A percentile compares a stretch with the other conserved stretches of the same genome.
phyloP scores from a whole-genome alignment of 306 rosid genomes.

The Begonia peltatifolia region DNA sequence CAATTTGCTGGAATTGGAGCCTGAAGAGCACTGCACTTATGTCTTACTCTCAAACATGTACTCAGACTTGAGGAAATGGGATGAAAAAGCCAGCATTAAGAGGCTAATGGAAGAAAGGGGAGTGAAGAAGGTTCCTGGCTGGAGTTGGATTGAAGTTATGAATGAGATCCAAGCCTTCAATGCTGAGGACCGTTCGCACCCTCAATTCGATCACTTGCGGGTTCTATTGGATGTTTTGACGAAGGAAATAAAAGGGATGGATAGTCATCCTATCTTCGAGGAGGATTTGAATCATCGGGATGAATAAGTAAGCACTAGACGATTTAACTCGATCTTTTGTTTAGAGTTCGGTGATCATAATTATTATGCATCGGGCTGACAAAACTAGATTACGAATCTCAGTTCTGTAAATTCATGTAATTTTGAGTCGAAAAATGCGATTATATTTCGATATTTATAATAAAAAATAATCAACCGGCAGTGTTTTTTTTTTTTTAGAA shows the following conservation, averaged over 20 bases:
- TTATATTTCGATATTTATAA: too few relatives aligned
- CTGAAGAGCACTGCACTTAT: slow-evolving; percentile 70
- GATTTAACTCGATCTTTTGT: too few relatives aligned
- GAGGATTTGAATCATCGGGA: too few relatives aligned
- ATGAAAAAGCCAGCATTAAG: slow-evolving; percentile 46
- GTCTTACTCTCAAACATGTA: slow-evolving; percentile 61
- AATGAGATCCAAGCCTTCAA: slow-evolving; percentile 65
- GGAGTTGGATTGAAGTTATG: slow-evolving; percentile 76
- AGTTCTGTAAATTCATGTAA: too few relatives aligned
- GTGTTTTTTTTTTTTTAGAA: too few relatives aligned
- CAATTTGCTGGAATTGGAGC: slow-evolving; percentile 47
- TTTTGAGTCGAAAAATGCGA: too few relatives aligned
- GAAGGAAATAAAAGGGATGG: slow-evolving; percentile 17
- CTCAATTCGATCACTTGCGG: slow-evolving; percentile 29
- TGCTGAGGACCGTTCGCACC: slow-evolving; percentile 63
- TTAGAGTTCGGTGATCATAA: too few relatives aligned
- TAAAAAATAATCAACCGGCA: too few relatives aligned
- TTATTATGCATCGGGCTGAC: too few relatives aligned
- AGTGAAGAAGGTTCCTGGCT: slow-evolving; percentile 73
- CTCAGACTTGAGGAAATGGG: slow-evolving; percentile 54
- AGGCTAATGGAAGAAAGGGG: slow-evolving; percentile 68
- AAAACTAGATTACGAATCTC: too few relatives aligned
- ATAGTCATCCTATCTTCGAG: too few relatives aligned
- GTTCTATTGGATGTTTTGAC: slow-evolving; percentile 25
- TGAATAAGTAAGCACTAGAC: too few relatives aligned